Percentiles rank a stretch among this genome's conserved stretches.
Evolutionary conservation across 1,139 yeast species (phyloP).

Genomic region (Sugiyamaella paludigena): DNA sequence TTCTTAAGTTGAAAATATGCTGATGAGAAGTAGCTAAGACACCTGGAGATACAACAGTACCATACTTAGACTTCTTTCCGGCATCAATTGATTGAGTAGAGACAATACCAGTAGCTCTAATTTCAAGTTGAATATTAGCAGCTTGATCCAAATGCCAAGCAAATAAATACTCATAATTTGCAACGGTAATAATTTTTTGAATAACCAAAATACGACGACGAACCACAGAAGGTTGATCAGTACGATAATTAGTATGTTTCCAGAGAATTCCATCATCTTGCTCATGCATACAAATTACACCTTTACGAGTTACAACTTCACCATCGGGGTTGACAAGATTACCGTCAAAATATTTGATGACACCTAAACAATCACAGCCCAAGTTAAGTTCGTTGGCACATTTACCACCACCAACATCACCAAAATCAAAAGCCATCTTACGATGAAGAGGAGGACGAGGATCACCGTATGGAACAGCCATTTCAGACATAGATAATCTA

Average conservation of each 20-base stretch:
- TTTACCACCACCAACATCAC: conserved; percentile 87
- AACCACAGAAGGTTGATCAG: conserved; percentile 67
- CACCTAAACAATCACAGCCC: conserved; percentile 91
- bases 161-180: conserved; percentile 82
- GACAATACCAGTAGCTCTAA: conserved; percentile 82
- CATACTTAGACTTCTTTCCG: conserved; percentile 73
- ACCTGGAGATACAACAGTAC: conserved; percentile 80
- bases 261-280: conserved; percentile 79
- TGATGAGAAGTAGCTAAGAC: conserved; percentile 89
- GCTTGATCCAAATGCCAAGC: conserved; percentile 78
- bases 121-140: conserved; percentile 78
- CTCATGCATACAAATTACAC: conserved; percentile 85
- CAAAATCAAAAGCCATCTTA: conserved; percentile 89
- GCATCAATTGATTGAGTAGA: conserved; percentile 74
- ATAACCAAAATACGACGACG: conserved; percentile 83
- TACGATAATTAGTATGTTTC: conserved; percentile 85
- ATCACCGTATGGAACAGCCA: conserved; percentile 92
- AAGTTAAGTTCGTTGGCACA: conserved; percentile 70
- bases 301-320: conserved; percentile 62
- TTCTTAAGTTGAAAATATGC: conserved; percentile 78
- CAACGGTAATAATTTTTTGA: conserved; percentile 86
- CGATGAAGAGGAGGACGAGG: conserved; percentile 89
- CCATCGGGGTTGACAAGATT: conserved; percentile 60
- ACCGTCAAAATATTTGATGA: conserved; percentile 76
- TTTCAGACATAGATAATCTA: conserved; percentile 76